These are phyloP conservation scores for Populus davidiana DNA, from an alignment of 345 rosid species.

Conservation along the genomic window DNA sequence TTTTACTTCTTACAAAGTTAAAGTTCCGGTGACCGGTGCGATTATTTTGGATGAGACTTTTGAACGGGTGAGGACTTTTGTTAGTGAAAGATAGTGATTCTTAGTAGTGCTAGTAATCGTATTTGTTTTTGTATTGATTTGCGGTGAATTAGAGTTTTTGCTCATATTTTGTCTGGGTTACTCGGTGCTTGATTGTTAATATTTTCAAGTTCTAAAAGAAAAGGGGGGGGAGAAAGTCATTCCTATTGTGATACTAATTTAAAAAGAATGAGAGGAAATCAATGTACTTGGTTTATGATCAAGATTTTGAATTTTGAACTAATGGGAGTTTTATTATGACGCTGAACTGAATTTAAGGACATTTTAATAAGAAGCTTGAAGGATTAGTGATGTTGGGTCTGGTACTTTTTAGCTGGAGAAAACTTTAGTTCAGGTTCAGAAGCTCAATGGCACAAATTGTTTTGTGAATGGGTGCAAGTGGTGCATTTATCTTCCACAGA, in stretches of 20 bases:
- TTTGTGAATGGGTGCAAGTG: background rate
- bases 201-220: background rate
- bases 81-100: background rate
- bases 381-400: background rate
- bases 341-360: background rate
- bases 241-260: background rate
- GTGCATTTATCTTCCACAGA: background rate
- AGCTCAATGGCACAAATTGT: background rate
- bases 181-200: background rate
- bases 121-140: background rate
- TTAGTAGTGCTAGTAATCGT: no score
- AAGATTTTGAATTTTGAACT: background rate
- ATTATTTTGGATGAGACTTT: constrained; percentile 89
- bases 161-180: background rate
- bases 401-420: background rate
- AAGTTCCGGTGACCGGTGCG: constrained; percentile 98
- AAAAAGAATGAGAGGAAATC: background rate
- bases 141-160: background rate
- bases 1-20: constrained; percentile 94
- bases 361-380: background rate
- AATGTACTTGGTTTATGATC: background rate
- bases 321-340: background rate
- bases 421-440: background rate
- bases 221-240: background rate
- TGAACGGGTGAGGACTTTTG: constrained; percentile 69